These are phyloP conservation scores for Hygrocybe punicea DNA, from an alignment of 768 basidiomycete species.

Conservation along the genomic window DNA sequence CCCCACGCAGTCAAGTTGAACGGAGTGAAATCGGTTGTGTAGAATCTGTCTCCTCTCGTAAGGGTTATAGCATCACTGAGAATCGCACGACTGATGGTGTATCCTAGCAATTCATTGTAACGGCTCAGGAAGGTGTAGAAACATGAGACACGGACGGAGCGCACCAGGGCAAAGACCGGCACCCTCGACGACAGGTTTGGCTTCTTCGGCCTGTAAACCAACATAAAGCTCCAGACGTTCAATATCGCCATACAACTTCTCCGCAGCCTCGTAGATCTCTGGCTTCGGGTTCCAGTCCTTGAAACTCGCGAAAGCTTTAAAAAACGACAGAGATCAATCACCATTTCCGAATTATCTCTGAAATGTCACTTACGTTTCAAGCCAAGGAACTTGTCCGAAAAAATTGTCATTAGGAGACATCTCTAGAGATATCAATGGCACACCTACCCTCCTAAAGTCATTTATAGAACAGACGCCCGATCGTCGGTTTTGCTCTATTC, in stretches of 20 bases:
- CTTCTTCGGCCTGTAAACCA: slow-evolving; percentile 74
- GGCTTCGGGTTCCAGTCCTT: slow-evolving; percentile 77
- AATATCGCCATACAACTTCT: slow-evolving; percentile 74
- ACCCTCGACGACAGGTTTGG: slow-evolving; percentile 71
- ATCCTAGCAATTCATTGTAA: slow-evolving; percentile 41
- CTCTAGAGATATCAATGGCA: background rate
- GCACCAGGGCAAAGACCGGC: slow-evolving; percentile 82
- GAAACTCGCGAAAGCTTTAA: slow-evolving; percentile 71
- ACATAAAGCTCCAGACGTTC: slow-evolving; percentile 78
- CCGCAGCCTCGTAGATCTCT: slow-evolving; percentile 65
- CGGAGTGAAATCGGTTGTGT: slow-evolving; percentile 78
- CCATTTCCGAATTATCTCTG: background rate
- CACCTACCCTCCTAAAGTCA: slow-evolving; percentile 65
- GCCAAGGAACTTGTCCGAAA: slow-evolving; percentile 57
- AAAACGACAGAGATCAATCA: background rate
- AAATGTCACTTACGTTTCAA: slow-evolving; percentile 54
- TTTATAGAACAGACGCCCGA: slow-evolving; percentile 86
- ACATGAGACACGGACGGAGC: slow-evolving; percentile 11
- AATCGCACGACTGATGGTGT: slow-evolving; percentile 82
- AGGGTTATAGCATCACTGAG: slow-evolving; percentile 83
- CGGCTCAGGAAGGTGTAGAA: background rate
- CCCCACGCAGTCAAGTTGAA: slow-evolving; percentile 82
- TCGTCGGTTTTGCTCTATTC: slow-evolving; percentile 66
- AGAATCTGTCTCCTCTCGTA: slow-evolving; percentile 80
- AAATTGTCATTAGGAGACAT: background rate